Evolutionary conservation across 495 filamentous ascomycete species (phyloP).

Genomic region (Neurospora sp.): DNA sequence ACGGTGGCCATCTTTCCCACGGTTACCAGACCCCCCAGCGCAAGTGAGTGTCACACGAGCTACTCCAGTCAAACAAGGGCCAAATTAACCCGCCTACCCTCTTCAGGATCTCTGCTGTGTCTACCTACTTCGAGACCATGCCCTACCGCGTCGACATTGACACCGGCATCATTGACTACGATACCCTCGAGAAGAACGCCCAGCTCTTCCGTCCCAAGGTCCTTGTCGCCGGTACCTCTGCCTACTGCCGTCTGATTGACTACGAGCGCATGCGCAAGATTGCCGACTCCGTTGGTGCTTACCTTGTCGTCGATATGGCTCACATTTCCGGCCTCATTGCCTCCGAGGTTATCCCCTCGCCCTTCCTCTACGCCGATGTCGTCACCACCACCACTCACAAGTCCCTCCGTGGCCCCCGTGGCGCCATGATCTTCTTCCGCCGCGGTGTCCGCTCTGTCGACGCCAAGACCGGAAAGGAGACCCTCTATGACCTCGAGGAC

Average conservation of each 20-base stretch:
- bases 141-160: conserved; percentile 83
- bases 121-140: conserved; percentile 92
- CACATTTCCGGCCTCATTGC: conserved; percentile 97
- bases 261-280: conserved; percentile 96
- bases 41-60: conserved; percentile 52
- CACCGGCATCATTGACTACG: conserved; percentile 97
- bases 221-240: conserved; percentile 93
- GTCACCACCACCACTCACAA: conserved; percentile 99
- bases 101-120: conserved; percentile 76
- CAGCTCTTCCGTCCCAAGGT: conserved; percentile 92
- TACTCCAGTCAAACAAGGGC: not conserved
- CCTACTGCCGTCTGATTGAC: conserved; percentile 97
- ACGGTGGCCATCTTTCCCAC: conserved; percentile 96
- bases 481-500: conserved; percentile 83
- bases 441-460: conserved; percentile 86
- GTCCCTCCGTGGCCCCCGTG: conserved; percentile 94
- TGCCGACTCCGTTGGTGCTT: conserved; percentile 85
- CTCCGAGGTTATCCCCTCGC: conserved; percentile 85
- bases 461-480: conserved; percentile 82
- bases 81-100: conserved; percentile 8
- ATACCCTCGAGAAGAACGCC: conserved; percentile 82
- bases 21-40: conserved; percentile 89
- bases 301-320: conserved; percentile 95
- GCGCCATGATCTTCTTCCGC: conserved; percentile 99
- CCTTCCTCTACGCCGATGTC: conserved; percentile 89